A percentile compares a stretch with the other conserved stretches of the same genome.
These are phyloP conservation scores for Colletotrichum musicola DNA, from an alignment of 2,329 filamentous ascomycete genomes.

Conservation along the genomic window DNA sequence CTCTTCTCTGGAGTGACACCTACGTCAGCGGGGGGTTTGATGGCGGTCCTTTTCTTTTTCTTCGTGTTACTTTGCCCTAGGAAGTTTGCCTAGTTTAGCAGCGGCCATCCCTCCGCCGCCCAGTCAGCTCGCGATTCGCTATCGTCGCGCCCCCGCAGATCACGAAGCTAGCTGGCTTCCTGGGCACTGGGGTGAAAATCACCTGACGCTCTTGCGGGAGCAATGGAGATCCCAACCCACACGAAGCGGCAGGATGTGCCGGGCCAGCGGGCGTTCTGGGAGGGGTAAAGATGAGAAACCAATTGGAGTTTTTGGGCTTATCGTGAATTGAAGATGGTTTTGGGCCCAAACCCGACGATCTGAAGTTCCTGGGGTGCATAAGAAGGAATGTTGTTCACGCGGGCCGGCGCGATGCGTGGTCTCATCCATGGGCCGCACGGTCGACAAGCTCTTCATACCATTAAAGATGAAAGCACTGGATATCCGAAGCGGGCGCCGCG, in stretches of 20 bases:
- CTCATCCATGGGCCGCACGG: neutral
- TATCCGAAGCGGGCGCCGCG: conserved; percentile 16
- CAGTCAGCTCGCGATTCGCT: conserved; percentile 7
- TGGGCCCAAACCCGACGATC: neutral
- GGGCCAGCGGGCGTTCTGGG: neutral
- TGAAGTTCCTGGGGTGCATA: neutral
- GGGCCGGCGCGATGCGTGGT: too few relatives aligned
- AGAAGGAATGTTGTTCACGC: neutral
- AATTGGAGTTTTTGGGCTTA: conserved; percentile 3
- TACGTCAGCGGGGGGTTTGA: neutral
- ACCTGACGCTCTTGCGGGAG: neutral
- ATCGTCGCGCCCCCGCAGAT: conserved; percentile 10
- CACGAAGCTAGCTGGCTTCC: conserved; percentile 2
- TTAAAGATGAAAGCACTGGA: conserved; percentile 18
- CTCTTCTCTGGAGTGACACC: neutral
- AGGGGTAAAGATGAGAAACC: neutral
- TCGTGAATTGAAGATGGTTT: neutral
- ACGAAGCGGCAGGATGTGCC: neutral
- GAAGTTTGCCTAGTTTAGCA: too few relatives aligned
- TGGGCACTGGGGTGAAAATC: neutral
- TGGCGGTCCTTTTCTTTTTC: too few relatives aligned
- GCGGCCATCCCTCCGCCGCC: neutral
- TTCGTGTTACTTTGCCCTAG: neutral
- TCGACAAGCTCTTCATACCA: neutral
- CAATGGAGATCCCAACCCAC: neutral